Conservation (phyloP, 495 filamentous ascomycete genomes). For the Bryoglossum gracile region DNA sequence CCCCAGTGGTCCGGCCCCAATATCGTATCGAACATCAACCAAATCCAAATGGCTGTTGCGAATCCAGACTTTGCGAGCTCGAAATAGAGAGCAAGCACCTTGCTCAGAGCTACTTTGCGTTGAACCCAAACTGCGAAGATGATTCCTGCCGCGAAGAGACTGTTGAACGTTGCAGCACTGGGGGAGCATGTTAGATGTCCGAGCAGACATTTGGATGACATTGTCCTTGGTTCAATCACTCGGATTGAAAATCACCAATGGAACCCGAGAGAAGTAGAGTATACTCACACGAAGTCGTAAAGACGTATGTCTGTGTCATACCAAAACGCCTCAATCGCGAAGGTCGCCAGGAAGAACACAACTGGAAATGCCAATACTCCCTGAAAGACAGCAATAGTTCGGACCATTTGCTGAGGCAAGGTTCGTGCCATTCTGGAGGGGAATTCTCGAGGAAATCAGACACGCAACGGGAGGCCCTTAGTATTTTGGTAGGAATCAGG, state of each 20-base stretch:
- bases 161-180: conserved; percentile 12
- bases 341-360: neutral
- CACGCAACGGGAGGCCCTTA: neutral
- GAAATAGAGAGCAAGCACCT: conserved; percentile 14
- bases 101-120: conserved; percentile 7
- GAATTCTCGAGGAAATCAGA: too few relatives aligned
- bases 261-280: neutral
- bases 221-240: too few relatives aligned
- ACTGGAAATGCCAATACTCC: conserved; percentile 10
- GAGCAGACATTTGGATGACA: neutral
- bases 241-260: too few relatives aligned
- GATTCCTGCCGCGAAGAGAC: conserved; percentile 18
- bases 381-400: conserved; percentile 15
- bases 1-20: neutral
- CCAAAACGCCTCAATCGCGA: neutral
- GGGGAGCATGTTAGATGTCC: neutral
- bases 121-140: conserved; percentile 24
- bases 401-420: conserved; percentile 9
- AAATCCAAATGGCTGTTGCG: conserved; percentile 23
- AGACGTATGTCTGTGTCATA: neutral
- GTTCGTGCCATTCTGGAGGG: conserved; percentile 6
- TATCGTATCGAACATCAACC: conserved; percentile 17
- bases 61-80: conserved; percentile 20
- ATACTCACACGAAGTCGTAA: conserved; percentile 14
- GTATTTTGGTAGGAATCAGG: neutral